Evolutionary conservation across 2,329 filamentous ascomycete genomes (phyloP), one percentile per base, ranked within the genome.

Genomic region (Pseudophaeomoniella oleicola): DNA sequence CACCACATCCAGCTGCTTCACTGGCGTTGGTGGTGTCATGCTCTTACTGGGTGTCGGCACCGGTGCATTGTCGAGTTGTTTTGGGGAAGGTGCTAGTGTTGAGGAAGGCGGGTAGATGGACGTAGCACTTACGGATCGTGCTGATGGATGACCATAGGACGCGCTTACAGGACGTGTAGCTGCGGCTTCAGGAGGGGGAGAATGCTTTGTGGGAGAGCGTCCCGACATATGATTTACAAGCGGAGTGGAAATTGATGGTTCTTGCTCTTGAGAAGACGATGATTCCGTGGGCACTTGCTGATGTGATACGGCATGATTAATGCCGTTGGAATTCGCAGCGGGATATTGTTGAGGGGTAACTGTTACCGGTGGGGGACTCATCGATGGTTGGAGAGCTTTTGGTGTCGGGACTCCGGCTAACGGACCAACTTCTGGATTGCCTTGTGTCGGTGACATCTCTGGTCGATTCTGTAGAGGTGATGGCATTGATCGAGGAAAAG

Each of bases 371-470:
- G 22, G 22, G 6, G 22, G 22, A n/a, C 22, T 27, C 22, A 27
- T 27, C 22, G 22, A 27, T 27, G 22, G n/a, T 9, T n/a, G 9
- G n/a, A 27, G 6, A 6, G 22, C 9, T 27, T 27, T 27, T 27
- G 22, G 22, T 12, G 51, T 46, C n/a, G 57, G 59, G 30, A 64
- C 58, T 5, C 62, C 61, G 14, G 59, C 61, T 32, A 65, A 50
- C 35, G 57, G 59, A 3, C 61, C 60, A 32, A 64, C 50, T 47
- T 70, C 56, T 52, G 63, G 50, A 50, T 71, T 55, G 38, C 67
- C 55, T 54, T 69, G 49, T 38, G 67, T 62, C 15, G 63, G 63
- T 14, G 64, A 66, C 55, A 66, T 63, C 2, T 61, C 59, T 1
- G 62, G 60, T 11, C 56, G 58, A 38, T 63, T 63, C 33, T 64